Base-by-base conservation (phyloP, 805 yeast species). In the Hanseniaspora opuntiae region DNA sequence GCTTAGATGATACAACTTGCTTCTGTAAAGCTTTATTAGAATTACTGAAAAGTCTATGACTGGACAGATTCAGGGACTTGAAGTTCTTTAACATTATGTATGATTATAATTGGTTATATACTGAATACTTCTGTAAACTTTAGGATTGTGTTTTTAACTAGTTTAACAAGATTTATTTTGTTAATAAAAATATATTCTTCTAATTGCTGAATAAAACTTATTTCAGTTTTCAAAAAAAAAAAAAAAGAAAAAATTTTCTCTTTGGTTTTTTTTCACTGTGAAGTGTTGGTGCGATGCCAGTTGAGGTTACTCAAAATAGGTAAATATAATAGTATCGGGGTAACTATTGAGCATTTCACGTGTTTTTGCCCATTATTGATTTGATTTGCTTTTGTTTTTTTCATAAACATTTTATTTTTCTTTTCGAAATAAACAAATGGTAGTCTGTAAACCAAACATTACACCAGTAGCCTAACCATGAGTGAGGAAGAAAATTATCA, bases 371-470 rank as follows among this genome's bases (percentile, higher is more conserved):
- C 32, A 28, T 28, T 11, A 11, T 30, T 30, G 33, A 10, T 30
- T 30, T 30, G 14, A 10, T 11, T 30, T 30, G 1, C 3, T 11
- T 12, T 30, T 30, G 6, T 30, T 30, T 30, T 11, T 10, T 30
- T 30, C 28, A 25, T 25, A 5, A 6, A 7, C 2, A 25, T 25
- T 30, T 11, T 10, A 30, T 30, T 11, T 30, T 30, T 30, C 10
- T 30, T 30, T 30, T 2, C 2, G 2, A 30, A 11, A 28, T 7
- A 12, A 30, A 11, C 14, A 10, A 30, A 30, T 30, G 14, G 3
- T 30, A 10, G 14, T 30, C 12, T 30, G 33, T 16, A 20, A 16
- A 16, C n/a, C 25, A 17, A n/a, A 42, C 22, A 63, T 66, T 1
- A 63, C 57, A 39, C 42, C n/a, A 20, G 9, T 12, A 22, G 9